Evolutionary conservation across 2,329 filamentous ascomycete species (phyloP).

Genomic region (Cercospora sp.): DNA sequence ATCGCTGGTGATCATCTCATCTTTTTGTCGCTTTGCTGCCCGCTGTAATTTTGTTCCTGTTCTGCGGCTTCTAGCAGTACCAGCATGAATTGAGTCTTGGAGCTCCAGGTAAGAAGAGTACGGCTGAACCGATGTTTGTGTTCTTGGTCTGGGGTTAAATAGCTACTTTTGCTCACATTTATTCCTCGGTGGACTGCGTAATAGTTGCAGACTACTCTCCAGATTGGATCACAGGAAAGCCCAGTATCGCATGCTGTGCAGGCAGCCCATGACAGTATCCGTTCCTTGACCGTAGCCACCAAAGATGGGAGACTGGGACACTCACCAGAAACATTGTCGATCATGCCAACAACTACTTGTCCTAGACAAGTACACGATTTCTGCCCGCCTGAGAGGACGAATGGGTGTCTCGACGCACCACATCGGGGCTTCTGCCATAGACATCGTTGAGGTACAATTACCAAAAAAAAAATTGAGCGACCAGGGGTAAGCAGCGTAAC

Average conservation of each 20-base stretch:
- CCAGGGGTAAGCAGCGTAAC: background rate
- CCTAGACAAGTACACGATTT: background rate
- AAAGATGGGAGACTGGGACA: background rate
- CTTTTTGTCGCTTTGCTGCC: background rate
- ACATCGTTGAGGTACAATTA: background rate
- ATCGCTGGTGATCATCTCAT: slow-evolving; percentile 12
- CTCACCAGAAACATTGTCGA: background rate
- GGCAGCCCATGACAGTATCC: background rate
- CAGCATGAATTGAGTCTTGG: background rate
- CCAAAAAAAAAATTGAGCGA: background rate
- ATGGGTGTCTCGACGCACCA: background rate
- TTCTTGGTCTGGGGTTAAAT: background rate
- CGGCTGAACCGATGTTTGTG: background rate
- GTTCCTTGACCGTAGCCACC: background rate
- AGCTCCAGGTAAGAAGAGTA: background rate
- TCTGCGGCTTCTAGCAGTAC: background rate
- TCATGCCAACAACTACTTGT: background rate
- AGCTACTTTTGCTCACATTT: background rate
- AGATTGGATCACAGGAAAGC: background rate
- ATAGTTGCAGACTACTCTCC: background rate
- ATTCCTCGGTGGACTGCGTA: background rate
- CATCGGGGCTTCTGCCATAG: background rate
- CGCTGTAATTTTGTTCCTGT: background rate
- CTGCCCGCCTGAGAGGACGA: background rate
- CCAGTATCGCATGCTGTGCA: background rate